A percentile compares a stretch with the other conserved stretches of the same genome.
Conservation (phyloP, 352 stramenopile genomes). For the Phytopythium mirpurense region DNA sequence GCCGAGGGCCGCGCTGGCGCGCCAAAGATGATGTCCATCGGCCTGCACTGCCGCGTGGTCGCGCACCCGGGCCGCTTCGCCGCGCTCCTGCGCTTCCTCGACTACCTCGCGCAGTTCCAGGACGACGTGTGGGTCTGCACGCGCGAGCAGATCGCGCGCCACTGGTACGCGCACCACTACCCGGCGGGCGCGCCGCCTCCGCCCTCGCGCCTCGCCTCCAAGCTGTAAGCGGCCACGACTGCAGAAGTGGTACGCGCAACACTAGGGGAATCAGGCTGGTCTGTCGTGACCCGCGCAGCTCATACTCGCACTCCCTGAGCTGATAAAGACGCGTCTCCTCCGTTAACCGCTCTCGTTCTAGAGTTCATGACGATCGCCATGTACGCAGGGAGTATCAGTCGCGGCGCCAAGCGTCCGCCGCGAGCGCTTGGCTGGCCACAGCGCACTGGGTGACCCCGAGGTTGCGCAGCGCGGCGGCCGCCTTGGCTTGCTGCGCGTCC, state of each 20-base stretch:
- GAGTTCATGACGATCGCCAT: too few species aligned
- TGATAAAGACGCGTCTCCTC: too few species aligned
- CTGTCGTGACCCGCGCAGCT: too few species aligned
- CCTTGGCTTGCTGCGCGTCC: neutral
- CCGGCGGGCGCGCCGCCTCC: slow-evolving; percentile 17
- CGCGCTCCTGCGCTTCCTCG: slow-evolving; percentile 90
- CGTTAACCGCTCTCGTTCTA: too few species aligned
- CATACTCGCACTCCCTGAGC: too few species aligned
- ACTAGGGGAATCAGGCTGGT: too few species aligned
- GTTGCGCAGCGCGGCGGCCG: neutral
- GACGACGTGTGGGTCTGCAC: slow-evolving; percentile 93
- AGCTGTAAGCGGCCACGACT: slow-evolving; percentile 10
- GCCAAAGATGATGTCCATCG: slow-evolving; percentile 96
- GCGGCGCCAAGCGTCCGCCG: neutral
- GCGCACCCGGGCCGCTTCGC: slow-evolving; percentile 87
- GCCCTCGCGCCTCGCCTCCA: slow-evolving; percentile 15
- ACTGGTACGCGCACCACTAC: slow-evolving; percentile 92
- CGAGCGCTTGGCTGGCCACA: neutral
- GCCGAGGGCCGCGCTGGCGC: slow-evolving; percentile 82
- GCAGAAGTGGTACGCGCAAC: too few species aligned
- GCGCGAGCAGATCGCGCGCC: slow-evolving; percentile 91
- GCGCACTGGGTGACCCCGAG: neutral
- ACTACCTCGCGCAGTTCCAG: slow-evolving; percentile 87
- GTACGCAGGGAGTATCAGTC: too few species aligned
- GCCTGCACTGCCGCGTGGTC: slow-evolving; percentile 91